Evolutionary conservation across 1,284 basidiomycete species (phyloP).

Genomic region (Papiliotrema flavescens): DNA sequence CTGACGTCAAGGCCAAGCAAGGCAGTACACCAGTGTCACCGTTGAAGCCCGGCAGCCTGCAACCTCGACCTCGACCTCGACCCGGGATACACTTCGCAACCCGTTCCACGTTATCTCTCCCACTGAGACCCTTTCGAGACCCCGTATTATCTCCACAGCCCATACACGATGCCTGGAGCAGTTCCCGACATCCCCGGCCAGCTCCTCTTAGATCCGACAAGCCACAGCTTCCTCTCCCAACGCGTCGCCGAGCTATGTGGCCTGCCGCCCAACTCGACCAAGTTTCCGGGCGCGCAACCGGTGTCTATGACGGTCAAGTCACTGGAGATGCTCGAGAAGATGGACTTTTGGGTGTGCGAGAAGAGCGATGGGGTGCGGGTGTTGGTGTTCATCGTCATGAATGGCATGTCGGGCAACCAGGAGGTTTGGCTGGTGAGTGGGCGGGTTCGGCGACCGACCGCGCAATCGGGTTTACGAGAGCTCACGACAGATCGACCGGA

Average conservation of each 20-base stretch:
- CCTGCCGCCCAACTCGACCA: slow-evolving; percentile 54
- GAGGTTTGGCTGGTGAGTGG: slow-evolving; percentile 69
- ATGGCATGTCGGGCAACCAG: slow-evolving; percentile 58
- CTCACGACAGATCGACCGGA: slow-evolving; percentile 77
- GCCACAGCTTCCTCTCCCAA: slow-evolving; percentile 59
- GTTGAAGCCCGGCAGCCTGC: too few relatives aligned
- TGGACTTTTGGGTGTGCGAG: slow-evolving; percentile 99
- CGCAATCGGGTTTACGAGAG: too few relatives aligned
- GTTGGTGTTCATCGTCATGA: slow-evolving; percentile 70
- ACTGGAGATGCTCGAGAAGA: slow-evolving; percentile 68
- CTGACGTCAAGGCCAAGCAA: too few relatives aligned
- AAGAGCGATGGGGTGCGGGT: slow-evolving; percentile 98
- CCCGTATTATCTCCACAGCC: neutral
- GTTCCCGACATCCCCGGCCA: slow-evolving; percentile 47
- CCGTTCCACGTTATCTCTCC: too few relatives aligned
- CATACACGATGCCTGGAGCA: slow-evolving; percentile 25
- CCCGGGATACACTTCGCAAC: too few relatives aligned
- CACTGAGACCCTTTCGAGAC: too few relatives aligned
- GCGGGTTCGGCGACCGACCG: too few relatives aligned
- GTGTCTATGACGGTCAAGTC: slow-evolving; percentile 75
- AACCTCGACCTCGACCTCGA: too few relatives aligned
- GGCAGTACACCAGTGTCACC: too few relatives aligned
- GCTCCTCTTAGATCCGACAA: slow-evolving; percentile 51
- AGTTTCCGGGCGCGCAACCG: slow-evolving; percentile 91
- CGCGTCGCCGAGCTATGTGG: slow-evolving; percentile 65